A percentile compares a stretch with the other conserved stretches of the same genome.
phyloP scores from a whole-genome alignment of 352 stramenopile genomes.

The Pythium sp. region DNA sequence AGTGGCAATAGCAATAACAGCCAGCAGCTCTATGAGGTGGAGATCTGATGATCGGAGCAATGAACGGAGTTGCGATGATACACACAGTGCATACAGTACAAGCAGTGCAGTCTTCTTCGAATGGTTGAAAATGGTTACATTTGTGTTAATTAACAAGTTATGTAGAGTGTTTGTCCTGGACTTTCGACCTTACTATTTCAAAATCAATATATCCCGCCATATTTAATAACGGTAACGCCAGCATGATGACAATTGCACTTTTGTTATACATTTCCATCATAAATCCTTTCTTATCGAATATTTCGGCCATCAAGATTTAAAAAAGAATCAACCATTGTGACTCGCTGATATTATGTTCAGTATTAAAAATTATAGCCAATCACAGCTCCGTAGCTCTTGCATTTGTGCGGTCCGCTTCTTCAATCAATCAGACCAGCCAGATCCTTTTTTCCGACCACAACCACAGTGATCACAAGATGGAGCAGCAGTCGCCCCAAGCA shows the following conservation, averaged over 20 bases:
- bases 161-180: slow-evolving; percentile 2
- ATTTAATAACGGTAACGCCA: background rate
- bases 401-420: background rate
- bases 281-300: background rate
- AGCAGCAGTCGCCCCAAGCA: slow-evolving; percentile 7
- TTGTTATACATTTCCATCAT: background rate
- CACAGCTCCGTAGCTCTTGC: background rate
- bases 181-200: background rate
- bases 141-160: slow-evolving; percentile 5
- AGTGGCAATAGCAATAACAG: background rate
- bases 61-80: background rate
- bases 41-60: slow-evolving; percentile 8
- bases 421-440: background rate
- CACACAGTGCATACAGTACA: no score
- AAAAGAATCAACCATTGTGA: background rate
- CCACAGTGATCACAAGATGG: background rate
- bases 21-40: slow-evolving; percentile 6
- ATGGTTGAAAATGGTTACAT: background rate
- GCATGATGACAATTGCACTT: background rate
- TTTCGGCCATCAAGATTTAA: background rate
- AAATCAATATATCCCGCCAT: background rate
- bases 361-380: background rate
- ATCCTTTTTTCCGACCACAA: slow-evolving; percentile 2
- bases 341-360: slow-evolving; percentile 4
- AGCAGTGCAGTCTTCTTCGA: no score